A percentile compares a stretch with the other conserved stretches of the same genome.
Conservation (phyloP, 495 filamentous ascomycete species). For the Saxophila tyrrhenica region DNA sequence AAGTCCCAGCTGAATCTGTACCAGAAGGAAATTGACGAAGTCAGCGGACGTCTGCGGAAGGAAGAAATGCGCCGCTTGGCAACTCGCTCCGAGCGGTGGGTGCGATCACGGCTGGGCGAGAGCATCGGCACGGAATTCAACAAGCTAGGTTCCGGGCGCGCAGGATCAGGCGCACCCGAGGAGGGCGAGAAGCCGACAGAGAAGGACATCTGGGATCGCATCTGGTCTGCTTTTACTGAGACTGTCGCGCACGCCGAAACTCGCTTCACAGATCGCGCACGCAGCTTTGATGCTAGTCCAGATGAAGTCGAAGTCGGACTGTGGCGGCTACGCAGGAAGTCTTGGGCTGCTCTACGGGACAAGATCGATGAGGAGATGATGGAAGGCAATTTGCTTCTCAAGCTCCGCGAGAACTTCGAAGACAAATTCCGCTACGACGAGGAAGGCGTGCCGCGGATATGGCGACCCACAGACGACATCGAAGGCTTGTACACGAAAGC, state of each 20-base stretch:
- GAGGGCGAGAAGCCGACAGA: constrained; percentile 62
- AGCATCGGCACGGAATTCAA: constrained; percentile 91
- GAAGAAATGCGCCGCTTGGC: constrained; percentile 95
- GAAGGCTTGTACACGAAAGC: constrained; percentile 86
- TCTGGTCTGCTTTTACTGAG: constrained; percentile 76
- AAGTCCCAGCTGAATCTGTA: constrained; percentile 49
- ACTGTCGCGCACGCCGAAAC: constrained; percentile 78
- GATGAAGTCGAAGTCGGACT: constrained; percentile 89
- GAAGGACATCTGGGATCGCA: constrained; percentile 87
- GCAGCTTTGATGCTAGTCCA: constrained; percentile 81
- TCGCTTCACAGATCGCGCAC: constrained; percentile 74
- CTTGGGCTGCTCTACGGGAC: constrained; percentile 77
- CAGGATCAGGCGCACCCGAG: constrained; percentile 67
- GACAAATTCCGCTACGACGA: constrained; percentile 99
- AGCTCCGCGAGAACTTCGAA: constrained; percentile 95
- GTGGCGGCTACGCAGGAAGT: constrained; percentile 84
- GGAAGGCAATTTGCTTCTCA: constrained; percentile 90
- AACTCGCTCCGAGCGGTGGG: constrained; percentile 82
- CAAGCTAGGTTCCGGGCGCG: constrained; percentile 75
- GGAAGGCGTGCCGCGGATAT: constrained; percentile 85
- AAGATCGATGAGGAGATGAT: constrained; percentile 97
- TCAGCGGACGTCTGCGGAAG: constrained; percentile 66
- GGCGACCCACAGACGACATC: constrained; percentile 94
- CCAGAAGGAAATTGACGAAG: constrained; percentile 75
- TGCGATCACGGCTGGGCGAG: constrained; percentile 73